Evolutionary conservation across 768 basidiomycete genomes (phyloP).

Genomic region (Naganishia antarctica): DNA sequence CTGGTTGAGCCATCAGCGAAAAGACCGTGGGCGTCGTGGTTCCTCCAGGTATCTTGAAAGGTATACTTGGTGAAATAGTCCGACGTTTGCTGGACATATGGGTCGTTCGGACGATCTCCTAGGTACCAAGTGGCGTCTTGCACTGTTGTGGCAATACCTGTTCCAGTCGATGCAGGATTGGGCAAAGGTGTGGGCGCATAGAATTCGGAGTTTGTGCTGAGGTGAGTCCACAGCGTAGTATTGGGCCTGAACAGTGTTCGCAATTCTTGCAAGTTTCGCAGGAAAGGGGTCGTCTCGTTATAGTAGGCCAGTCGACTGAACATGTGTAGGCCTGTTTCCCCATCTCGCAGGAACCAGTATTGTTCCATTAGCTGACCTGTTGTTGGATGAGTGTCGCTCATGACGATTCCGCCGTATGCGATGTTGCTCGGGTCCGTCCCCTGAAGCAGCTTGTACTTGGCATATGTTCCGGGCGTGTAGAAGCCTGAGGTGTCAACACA

Average conservation of each 20-base stretch:
- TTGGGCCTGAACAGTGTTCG: constrained; percentile 26
- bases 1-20: constrained; percentile 32
- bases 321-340: constrained; percentile 31
- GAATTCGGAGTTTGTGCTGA: constrained; percentile 31
- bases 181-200: constrained; percentile 30
- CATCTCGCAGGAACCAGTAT: constrained; percentile 38
- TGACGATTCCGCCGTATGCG: too few species aligned
- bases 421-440: too few species aligned
- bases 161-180: constrained; percentile 19
- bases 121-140: constrained; percentile 40
- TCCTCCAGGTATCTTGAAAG: background rate
- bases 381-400: too few species aligned
- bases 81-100: constrained; percentile 25
- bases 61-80: constrained; percentile 41
- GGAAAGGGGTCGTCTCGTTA: constrained; percentile 23
- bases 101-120: constrained; percentile 11
- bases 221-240: constrained; percentile 33
- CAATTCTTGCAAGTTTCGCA: constrained; percentile 32
- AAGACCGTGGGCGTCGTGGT: constrained; percentile 34
- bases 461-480: background rate
- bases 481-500: background rate
- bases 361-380: constrained; percentile 29
- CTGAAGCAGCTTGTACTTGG: background rate
- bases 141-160: constrained; percentile 12
- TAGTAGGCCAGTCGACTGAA: constrained; percentile 30